A percentile compares a stretch with the other conserved stretches of the same genome.
Conservation (phyloP, 352 stramenopile species). For the Globisporangium acanthophoron region DNA sequence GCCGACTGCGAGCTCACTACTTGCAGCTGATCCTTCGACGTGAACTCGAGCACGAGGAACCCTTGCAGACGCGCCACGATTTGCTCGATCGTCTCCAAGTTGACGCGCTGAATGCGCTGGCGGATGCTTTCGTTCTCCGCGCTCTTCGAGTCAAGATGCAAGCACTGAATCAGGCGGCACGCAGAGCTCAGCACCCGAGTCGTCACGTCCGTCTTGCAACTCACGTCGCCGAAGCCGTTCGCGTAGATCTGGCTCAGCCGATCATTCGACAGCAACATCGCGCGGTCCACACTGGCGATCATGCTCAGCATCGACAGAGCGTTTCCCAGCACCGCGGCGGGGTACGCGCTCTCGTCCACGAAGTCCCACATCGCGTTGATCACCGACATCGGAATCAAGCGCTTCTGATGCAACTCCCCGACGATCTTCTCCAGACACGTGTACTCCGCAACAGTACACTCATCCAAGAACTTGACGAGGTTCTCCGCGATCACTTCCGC, state of each 20-base stretch:
- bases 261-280: conserved; percentile 58
- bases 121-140: conserved; percentile 29
- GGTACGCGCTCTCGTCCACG: conserved; percentile 48
- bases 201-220: conserved; percentile 36
- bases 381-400: conserved; percentile 55
- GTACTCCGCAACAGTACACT: conserved; percentile 71
- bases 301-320: conserved; percentile 60
- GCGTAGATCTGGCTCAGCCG: conserved; percentile 43
- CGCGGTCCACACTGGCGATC: conserved; percentile 59
- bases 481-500: conserved; percentile 55
- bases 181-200: conserved; percentile 56
- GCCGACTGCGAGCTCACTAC: conserved; percentile 37
- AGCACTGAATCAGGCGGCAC: conserved; percentile 56
- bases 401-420: conserved; percentile 46
- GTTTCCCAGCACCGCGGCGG: conserved; percentile 55
- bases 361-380: conserved; percentile 73
- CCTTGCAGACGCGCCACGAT: conserved; percentile 87
- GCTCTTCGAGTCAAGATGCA: conserved; percentile 49
- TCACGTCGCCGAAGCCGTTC: conserved; percentile 53
- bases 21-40: conserved; percentile 51
- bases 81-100: conserved; percentile 83
- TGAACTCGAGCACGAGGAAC: conserved; percentile 86
- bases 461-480: conserved; percentile 67
- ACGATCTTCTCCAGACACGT: conserved; percentile 77
- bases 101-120: conserved; percentile 59